phyloP scores from a whole-genome alignment of 306 rosid genomes.

The Psophocarpus tetragonolobus region DNA sequence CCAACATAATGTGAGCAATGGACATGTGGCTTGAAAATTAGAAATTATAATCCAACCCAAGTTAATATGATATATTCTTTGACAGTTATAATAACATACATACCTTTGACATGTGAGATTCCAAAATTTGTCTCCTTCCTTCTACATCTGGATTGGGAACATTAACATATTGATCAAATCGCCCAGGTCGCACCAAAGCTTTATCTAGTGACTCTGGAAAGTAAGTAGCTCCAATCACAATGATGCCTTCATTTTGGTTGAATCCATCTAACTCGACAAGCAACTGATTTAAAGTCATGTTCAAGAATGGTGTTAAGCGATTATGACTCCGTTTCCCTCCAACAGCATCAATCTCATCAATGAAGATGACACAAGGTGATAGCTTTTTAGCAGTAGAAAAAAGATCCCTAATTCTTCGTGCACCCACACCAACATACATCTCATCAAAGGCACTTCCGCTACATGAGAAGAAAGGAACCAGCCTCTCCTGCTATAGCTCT shows the following conservation, averaged over 20 bases:
- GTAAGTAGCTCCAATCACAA: slow-evolving; percentile 94
- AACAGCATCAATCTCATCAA: slow-evolving; percentile 93
- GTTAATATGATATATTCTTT: not conserved
- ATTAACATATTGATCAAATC: slow-evolving; percentile 82
- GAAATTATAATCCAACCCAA: not conserved
- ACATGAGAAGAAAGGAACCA: slow-evolving; percentile 88
- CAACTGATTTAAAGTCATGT: slow-evolving; percentile 87
- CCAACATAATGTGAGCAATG: not conserved
- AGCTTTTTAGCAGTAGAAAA: slow-evolving; percentile 85
- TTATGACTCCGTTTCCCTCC: slow-evolving; percentile 81
- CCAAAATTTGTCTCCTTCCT: slow-evolving; percentile 92
- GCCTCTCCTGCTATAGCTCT: slow-evolving; percentile 98
- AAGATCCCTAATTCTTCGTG: slow-evolving; percentile 86
- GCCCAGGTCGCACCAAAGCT: slow-evolving; percentile 93
- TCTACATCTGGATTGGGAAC: slow-evolving; percentile 96
- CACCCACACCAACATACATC: slow-evolving; percentile 96
- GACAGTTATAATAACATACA: not conserved
- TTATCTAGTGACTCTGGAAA: slow-evolving; percentile 82
- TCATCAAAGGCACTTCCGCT: slow-evolving; percentile 96
- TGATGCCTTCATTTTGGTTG: slow-evolving; percentile 91
- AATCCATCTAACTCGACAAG: slow-evolving; percentile 94
- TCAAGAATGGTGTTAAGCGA: slow-evolving; percentile 67
- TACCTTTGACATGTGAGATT: slow-evolving; percentile 87
- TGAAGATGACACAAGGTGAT: slow-evolving; percentile 89
- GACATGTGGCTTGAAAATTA: not conserved